Evolutionary conservation across 371 early-diverging fungal genomes (phyloP).

Genomic region (Mucor sp.): DNA sequence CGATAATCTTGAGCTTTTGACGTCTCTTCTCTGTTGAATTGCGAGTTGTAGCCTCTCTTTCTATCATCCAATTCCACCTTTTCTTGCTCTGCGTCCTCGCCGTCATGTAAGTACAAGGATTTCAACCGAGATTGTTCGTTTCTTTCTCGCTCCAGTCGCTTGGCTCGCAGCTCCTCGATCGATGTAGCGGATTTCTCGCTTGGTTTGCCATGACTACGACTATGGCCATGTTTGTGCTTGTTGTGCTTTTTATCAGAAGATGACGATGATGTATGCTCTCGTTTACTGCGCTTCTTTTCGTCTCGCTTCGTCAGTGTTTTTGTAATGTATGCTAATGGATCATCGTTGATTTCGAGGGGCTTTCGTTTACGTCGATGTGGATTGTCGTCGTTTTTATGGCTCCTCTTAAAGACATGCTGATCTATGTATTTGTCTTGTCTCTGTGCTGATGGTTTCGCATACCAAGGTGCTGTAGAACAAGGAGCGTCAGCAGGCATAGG

Average conservation of each 20-base stretch:
- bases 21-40: constrained; percentile 27
- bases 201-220: not conserved
- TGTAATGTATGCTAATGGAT: constrained; percentile 30
- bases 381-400: not conserved
- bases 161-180: constrained; percentile 43
- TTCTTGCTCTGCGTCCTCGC: constrained; percentile 2
- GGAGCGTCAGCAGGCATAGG: not conserved
- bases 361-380: constrained; percentile 14
- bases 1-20: constrained; percentile 14
- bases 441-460: constrained; percentile 13
- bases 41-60: constrained; percentile 23
- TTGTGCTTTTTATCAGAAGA: not conserved
- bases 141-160: constrained; percentile 42
- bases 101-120: constrained; percentile 16
- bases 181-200: constrained; percentile 11
- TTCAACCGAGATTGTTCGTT: constrained; percentile 31
- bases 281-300: not conserved
- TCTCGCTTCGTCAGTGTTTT: constrained; percentile 4
- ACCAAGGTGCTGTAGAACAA: constrained; percentile 38
- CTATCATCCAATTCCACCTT: constrained; percentile 9
- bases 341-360: constrained; percentile 24
- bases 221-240: not conserved
- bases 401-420: constrained; percentile 9
- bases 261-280: not conserved
- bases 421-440: constrained; percentile 31